These are phyloP conservation scores for Candida stauntonica DNA, from an alignment of 805 yeast species.

Conservation along the genomic window DNA sequence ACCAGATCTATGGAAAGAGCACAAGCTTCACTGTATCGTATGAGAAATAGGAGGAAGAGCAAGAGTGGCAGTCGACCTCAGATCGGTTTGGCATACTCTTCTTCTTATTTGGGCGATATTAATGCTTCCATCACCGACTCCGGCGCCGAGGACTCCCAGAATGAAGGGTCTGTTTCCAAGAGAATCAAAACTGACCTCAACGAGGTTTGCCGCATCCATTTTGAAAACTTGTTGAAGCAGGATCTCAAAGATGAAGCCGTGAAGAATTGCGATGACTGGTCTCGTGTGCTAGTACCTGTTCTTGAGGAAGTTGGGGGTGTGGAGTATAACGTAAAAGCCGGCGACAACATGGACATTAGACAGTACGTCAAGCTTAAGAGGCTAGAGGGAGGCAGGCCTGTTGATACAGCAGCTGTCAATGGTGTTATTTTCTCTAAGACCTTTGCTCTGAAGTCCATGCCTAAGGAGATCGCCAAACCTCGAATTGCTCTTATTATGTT, in stretches of 20 bases:
- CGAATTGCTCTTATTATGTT: constrained; percentile 79
- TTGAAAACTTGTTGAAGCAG: constrained; percentile 52
- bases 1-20: constrained; percentile 57
- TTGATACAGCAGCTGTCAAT: constrained; percentile 57
- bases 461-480: constrained; percentile 57
- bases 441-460: constrained; percentile 78
- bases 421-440: constrained; percentile 85
- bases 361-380: constrained; percentile 85
- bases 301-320: constrained; percentile 54
- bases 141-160: background rate
- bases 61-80: constrained; percentile 36
- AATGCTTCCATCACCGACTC: background rate
- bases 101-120: constrained; percentile 10
- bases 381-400: constrained; percentile 67
- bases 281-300: constrained; percentile 42
- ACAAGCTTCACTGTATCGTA: constrained; percentile 58
- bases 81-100: constrained; percentile 23
- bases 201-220: constrained; percentile 37
- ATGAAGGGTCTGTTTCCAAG: constrained; percentile 1
- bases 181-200: constrained; percentile 27
- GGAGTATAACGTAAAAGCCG: constrained; percentile 53
- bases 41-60: constrained; percentile 53
- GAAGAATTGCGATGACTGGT: constrained; percentile 55
- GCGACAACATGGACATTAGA: constrained; percentile 80
- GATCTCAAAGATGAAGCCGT: constrained; percentile 59